Conservation (phyloP, 257 asterid species). For the Voacanga thouarsii region DNA sequence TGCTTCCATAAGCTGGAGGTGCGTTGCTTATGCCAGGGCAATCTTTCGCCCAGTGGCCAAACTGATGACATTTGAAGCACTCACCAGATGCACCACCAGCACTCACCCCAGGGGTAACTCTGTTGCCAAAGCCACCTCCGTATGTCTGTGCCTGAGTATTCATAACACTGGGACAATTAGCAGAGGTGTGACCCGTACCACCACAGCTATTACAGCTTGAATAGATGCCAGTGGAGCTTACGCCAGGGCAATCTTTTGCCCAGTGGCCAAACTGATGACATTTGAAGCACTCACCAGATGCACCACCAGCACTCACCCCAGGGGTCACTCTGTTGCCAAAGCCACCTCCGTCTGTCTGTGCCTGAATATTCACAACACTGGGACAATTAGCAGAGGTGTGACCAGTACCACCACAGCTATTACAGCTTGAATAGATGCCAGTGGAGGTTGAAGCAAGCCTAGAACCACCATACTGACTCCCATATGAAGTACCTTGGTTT, state of each 20-base stretch:
- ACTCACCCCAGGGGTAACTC: slow-evolving; percentile 28
- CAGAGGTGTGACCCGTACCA: slow-evolving; percentile 63
- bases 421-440: slow-evolving; percentile 51
- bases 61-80: slow-evolving; percentile 79
- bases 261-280: slow-evolving; percentile 86
- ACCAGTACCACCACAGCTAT: slow-evolving; percentile 74
- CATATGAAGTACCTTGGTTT: slow-evolving; percentile 40
- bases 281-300: slow-evolving; percentile 59
- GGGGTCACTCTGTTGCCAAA: slow-evolving; percentile 26
- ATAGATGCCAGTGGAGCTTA: slow-evolving; percentile 34
- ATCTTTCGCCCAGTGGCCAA: slow-evolving; percentile 86
- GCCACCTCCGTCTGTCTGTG: slow-evolving; percentile 62
- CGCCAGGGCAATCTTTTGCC: slow-evolving; percentile 78
- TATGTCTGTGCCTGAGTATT: slow-evolving; percentile 59
- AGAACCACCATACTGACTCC: slow-evolving; percentile 56
- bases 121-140: slow-evolving; percentile 45
- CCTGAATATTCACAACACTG: slow-evolving; percentile 47
- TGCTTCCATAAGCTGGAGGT: slow-evolving; percentile 55
- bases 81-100: slow-evolving; percentile 43
- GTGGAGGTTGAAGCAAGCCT: slow-evolving; percentile 36
- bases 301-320: slow-evolving; percentile 39
- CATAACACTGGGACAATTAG: slow-evolving; percentile 66
- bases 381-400: slow-evolving; percentile 80
- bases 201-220: slow-evolving; percentile 74
- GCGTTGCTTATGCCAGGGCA: slow-evolving; percentile 54